These are phyloP conservation scores for Vicia faba DNA, from an alignment of 306 rosid genomes.

Conservation along the genomic window DNA sequence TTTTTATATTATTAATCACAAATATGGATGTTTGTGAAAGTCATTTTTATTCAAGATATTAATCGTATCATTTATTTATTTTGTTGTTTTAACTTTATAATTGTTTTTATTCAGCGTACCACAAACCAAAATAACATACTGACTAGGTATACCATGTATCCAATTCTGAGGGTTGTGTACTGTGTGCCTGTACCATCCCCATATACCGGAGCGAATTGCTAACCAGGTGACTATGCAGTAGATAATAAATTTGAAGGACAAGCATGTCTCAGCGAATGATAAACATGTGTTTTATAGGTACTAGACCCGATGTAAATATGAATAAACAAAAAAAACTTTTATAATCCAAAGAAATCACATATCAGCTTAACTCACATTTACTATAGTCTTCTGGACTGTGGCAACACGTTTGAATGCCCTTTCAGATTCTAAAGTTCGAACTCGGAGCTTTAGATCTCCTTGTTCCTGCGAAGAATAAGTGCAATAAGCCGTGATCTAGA, in stretches of 20 bases:
- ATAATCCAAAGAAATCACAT: slow-evolving; percentile 30
- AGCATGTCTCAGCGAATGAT: slow-evolving; percentile 17
- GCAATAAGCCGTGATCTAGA: slow-evolving; percentile 23
- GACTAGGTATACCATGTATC: no score
- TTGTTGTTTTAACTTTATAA: no score
- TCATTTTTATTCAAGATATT: no score
- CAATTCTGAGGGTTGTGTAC: no score
- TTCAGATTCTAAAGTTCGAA: slow-evolving; percentile 95
- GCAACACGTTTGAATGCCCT: slow-evolving; percentile 99
- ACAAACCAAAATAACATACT: no score
- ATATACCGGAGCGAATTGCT: no score
- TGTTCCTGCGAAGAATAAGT: slow-evolving; percentile 68
- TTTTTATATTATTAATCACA: no score
- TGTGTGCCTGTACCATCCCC: no score
- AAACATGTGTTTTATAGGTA: slow-evolving; percentile 19
- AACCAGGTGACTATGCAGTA: neutral
- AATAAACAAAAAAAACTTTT: slow-evolving; percentile 12
- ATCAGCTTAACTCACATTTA: slow-evolving; percentile 71
- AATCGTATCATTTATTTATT: no score
- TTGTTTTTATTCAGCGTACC: no score
- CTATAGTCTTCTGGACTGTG: slow-evolving; percentile 87
- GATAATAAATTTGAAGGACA: slow-evolving; percentile 30
- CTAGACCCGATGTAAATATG: slow-evolving; percentile 12
- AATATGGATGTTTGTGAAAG: no score
- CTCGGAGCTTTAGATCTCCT: slow-evolving; percentile 97